Conservation (phyloP, 2,329 filamentous ascomycete genomes). For the Verticillium alfalfae region DNA sequence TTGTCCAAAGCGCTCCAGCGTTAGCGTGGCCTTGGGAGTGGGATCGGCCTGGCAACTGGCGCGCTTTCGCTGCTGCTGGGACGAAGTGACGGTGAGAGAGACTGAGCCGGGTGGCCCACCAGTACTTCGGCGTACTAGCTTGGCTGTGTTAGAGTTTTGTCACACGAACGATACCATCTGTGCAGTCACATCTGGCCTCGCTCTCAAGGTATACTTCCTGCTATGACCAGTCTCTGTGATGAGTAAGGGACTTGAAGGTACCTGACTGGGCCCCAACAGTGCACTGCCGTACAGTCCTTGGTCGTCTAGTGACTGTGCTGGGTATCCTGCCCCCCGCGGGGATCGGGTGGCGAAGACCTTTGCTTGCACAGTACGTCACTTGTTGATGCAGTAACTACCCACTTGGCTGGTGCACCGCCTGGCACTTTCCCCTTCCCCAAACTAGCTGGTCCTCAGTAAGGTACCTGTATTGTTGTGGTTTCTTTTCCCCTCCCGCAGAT, state of each 20-base stretch:
- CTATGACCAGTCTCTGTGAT: neutral
- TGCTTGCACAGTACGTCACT: neutral
- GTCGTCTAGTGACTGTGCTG: neutral
- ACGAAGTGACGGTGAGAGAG: neutral
- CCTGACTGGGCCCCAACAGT: neutral
- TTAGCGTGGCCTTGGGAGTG: neutral
- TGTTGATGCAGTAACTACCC: neutral
- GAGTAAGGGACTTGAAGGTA: neutral
- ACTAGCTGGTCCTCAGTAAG: neutral
- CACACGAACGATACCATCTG: neutral
- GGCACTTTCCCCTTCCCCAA: neutral
- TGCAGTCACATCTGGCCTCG: neutral
- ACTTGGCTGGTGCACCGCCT: neutral
- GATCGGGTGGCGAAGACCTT: neutral
- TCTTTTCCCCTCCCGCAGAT: neutral
- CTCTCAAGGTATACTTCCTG: neutral
- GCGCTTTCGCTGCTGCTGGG: neutral
- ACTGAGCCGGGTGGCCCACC: neutral
- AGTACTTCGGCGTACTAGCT: neutral
- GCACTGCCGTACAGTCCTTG: neutral
- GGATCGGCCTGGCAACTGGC: neutral
- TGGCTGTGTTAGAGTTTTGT: neutral
- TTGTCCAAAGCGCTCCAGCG: neutral
- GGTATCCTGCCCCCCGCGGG: neutral
- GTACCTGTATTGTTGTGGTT: no score